These are phyloP conservation scores for Biscutella laevigata DNA, from an alignment of 441 rosid genomes.

Conservation along the genomic window DNA sequence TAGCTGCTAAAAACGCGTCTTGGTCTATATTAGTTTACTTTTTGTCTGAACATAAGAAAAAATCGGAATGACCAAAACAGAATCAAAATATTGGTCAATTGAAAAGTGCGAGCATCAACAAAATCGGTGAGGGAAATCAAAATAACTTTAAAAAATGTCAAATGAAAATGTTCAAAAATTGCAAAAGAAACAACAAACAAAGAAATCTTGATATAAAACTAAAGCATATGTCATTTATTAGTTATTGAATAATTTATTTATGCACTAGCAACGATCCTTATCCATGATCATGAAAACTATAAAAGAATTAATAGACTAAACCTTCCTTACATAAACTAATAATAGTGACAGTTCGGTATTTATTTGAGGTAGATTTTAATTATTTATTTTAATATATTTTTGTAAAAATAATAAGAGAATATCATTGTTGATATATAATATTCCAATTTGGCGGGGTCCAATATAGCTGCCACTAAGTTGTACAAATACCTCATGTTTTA, in stretches of 20 bases:
- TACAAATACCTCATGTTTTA: too few species aligned
- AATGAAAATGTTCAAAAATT: too few species aligned
- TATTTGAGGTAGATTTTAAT: not conserved
- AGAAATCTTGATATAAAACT: not conserved
- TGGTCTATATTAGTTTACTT: conserved; percentile 9
- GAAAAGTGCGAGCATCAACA: conserved; percentile 11
- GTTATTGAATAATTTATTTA: not conserved
- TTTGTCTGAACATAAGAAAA: conserved; percentile 20
- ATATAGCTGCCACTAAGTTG: too few species aligned
- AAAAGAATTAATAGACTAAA: not conserved
- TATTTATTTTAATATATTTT: too few species aligned
- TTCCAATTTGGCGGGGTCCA: too few species aligned
- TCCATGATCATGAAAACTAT: not conserved
- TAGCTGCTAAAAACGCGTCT: conserved; percentile 5
- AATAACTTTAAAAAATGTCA: too few species aligned
- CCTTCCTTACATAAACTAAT: not conserved
- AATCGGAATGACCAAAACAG: not conserved
- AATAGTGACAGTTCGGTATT: not conserved
- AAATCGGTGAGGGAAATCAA: too few species aligned
- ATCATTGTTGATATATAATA: too few species aligned
- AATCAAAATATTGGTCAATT: conserved; percentile 5
- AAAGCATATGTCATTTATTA: not conserved
- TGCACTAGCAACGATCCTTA: not conserved
- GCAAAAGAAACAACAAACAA: not conserved
- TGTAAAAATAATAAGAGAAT: too few species aligned